Percentiles rank a stretch among this genome's conserved stretches.
Evolutionary conservation across 2,329 filamentous ascomycete genomes (phyloP).

Genomic region (Aspergillus sp.): DNA sequence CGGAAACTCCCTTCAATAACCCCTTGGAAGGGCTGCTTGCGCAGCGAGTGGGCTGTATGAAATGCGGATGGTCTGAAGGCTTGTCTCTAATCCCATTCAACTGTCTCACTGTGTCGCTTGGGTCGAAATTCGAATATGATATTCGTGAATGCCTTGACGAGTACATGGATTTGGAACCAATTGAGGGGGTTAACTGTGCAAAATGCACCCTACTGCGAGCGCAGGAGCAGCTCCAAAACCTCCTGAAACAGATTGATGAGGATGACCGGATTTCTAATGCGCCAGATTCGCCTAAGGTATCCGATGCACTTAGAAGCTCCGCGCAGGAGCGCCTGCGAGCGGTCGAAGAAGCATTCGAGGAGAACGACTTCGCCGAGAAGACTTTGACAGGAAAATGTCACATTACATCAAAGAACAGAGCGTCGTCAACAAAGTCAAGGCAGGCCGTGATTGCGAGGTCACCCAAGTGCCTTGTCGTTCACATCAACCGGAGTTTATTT

Average conservation of each 20-base stretch:
- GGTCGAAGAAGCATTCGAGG: conserved; percentile 63
- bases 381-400: conserved; percentile 57
- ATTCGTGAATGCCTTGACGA: conserved; percentile 73
- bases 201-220: conserved; percentile 72
- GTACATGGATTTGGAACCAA: conserved; percentile 75
- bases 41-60: conserved; percentile 78
- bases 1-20: conserved; percentile 46
- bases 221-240: conserved; percentile 45
- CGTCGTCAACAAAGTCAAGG: conserved; percentile 75
- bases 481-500: conserved; percentile 87
- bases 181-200: conserved; percentile 81
- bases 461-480: conserved; percentile 71
- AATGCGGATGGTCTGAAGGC: conserved; percentile 79
- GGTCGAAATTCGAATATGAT: conserved; percentile 56
- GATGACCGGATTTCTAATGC: conserved; percentile 20
- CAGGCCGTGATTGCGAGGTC: conserved; percentile 78
- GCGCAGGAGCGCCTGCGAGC: conserved; percentile 51
- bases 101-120: conserved; percentile 78
- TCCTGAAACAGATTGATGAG: conserved; percentile 36
- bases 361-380: conserved; percentile 70
- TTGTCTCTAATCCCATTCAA: conserved; percentile 89
- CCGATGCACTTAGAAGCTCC: conserved; percentile 33
- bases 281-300: conserved; percentile 18
- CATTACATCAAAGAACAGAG: conserved; percentile 58
- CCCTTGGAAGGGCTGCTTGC: conserved; percentile 82